Conservation (phyloP, 495 filamentous ascomycete species). For the Aspergillus biplanus region DNA sequence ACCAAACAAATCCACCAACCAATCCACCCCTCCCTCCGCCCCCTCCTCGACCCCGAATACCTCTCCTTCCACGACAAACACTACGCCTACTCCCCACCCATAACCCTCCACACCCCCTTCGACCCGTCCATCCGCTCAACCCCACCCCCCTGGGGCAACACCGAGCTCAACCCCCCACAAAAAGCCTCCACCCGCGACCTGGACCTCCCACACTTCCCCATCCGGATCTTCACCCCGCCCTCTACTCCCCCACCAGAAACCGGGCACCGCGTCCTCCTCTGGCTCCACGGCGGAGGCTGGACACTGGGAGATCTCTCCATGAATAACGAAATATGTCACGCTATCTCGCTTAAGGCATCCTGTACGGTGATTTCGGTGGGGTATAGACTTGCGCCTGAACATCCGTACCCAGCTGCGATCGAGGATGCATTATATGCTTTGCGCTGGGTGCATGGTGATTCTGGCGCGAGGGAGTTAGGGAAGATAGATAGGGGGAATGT, state of each 20-base stretch:
- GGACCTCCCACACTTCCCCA: background rate
- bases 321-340: background rate
- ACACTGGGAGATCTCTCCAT: background rate
- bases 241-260: background rate
- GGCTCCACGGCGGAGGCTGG: no score
- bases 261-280: background rate
- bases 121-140: background rate
- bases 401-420: no score
- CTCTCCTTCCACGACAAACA: constrained; percentile 7
- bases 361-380: no score
- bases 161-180: background rate
- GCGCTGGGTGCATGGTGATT: no score
- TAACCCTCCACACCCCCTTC: background rate
- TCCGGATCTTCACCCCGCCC: constrained; percentile 5
- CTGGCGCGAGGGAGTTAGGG: no score
- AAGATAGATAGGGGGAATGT: no score
- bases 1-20: constrained; percentile 6
- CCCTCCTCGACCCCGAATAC: constrained; percentile 3
- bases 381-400: no score
- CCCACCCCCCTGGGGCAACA: background rate
- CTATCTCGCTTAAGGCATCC: no score
- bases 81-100: background rate
- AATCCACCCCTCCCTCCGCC: constrained; percentile 2
- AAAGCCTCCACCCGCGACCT: background rate
- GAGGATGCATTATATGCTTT: no score